Base-by-base conservation (phyloP, 83 land plant genomes). In the Isoetes engelmannii region DNA sequence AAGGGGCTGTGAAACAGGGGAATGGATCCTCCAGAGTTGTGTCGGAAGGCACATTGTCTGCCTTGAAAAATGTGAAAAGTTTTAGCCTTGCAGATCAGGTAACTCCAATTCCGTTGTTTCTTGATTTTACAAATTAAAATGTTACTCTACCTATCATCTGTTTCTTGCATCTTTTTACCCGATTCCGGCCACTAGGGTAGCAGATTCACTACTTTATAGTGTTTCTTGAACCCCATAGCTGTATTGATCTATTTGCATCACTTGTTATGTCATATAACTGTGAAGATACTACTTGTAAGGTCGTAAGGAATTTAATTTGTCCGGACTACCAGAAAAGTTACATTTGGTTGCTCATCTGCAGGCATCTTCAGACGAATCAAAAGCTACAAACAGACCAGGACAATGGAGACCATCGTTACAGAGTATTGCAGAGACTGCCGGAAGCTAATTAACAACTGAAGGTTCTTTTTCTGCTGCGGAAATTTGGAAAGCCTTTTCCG, bases 341-440 rank as follows among this genome's bases (percentile, higher is more conserved):
- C 1, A 12, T 51, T 12, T 17, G 17, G 55, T 17, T 17, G 55
- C 55, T 17, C 10, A 12, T 28, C 37, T 28, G 37, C 2, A 28
- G 37, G 37, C 37, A 28, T 28, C 37, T 28, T 28, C 37, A 28
- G 37, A 28, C 37, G 62, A 37, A 59, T 59, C 47, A 41, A 9
- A 64, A 64, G 1, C 3, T 47, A 18, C 47, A 7, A 44, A 64
- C 13, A 64, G 67, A 41, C 47, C 44, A 7, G 67, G 44, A 12
- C 67, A 64, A 44, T 64, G 67, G 67, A 64, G 47, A 47, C 67
- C 67, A 45, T 64, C 67, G 41, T 17, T 64, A 9, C 47, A 64
- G 49, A 64, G 67, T 17, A 64, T 64, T 37, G 41, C 67, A 37
- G 67, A 64, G 47, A 28, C 37, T 28, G 37, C 37, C 37, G 37